Base-by-base conservation (phyloP, 2,329 filamentous ascomycete genomes). In the Calonectria fujianensis region DNA sequence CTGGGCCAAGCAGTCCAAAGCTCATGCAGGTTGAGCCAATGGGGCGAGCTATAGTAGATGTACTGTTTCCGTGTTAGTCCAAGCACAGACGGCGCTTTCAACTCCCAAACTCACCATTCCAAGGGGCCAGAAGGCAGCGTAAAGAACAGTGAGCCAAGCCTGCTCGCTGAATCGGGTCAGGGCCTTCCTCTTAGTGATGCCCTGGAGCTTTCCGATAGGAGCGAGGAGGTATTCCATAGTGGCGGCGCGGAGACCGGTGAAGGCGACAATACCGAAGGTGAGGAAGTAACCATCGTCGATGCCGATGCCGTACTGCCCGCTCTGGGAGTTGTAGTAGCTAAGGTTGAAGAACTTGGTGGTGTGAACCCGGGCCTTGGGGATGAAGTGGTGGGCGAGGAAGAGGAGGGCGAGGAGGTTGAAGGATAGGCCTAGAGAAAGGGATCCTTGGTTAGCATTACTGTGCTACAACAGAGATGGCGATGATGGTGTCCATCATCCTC, bases 111-210 rank as follows among this genome's bases (percentile, higher is more conserved):
- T 80, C 89, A 98, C 95, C 89, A 97, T 90, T 79, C 97, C 97
- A 75, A 96, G 87, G 16, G 92, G 89, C 94, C 95, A 98, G 83
- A 96, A 96, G 70, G 93, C 87, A 59, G 87, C 87, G 85, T 96
- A 96, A 87, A 98, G 98, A 57, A 97, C 85, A 72, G 97, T 87
- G 82, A 98, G 89, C 95, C 96, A 98, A 61, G 93, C 95, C 87
- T 99, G 97, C 87, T 99, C 97, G 76, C 95, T 95, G 86, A 98
- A 98, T 73, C 97, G 91, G 64, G 95, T 91, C 74, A 94, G 88
- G 61, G 92, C 92, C 87, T 98, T 98, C 83, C 89, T 89, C 82
- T 93, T 94, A 80, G 90, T 90, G 80, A 98, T 91, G 45, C 96
- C 96, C 76, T 91, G 90, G 63, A 89, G 87, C 77, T 91, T 92